Conservation (phyloP, 106 monocot species). For the Agapanthus africanus region DNA sequence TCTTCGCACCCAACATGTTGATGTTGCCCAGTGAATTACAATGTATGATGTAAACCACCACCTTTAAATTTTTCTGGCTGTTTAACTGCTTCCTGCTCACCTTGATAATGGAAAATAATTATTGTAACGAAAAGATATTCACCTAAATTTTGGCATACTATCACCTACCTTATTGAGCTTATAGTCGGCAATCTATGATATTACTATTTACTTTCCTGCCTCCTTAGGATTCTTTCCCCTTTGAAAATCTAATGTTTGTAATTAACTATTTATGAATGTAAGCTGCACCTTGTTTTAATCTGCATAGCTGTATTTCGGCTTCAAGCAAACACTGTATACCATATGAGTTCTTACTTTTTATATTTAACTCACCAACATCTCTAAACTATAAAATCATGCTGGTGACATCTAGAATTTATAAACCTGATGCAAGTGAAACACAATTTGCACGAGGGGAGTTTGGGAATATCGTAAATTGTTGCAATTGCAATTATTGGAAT, state of each 20-base stretch:
- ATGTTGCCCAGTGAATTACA: too few relatives aligned
- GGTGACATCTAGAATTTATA: background rate
- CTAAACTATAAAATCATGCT: background rate
- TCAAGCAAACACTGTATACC: background rate
- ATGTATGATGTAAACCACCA: too few relatives aligned
- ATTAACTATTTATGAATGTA: background rate
- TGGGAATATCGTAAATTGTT: too few relatives aligned
- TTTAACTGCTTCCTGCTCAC: too few relatives aligned
- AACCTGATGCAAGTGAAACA: background rate
- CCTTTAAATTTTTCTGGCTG: too few relatives aligned
- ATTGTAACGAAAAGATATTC: too few relatives aligned
- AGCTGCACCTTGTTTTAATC: background rate
- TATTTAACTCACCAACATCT: background rate
- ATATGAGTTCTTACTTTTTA: background rate
- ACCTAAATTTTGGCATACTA: too few relatives aligned
- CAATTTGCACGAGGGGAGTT: background rate
- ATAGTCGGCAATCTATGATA: too few relatives aligned
- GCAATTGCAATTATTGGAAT: too few relatives aligned
- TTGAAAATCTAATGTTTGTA: background rate
- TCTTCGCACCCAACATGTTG: too few relatives aligned
- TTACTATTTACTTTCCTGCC: background rate
- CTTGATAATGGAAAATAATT: too few relatives aligned
- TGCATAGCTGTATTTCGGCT: background rate
- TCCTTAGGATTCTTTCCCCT: background rate
- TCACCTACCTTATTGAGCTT: too few relatives aligned